These are phyloP conservation scores for Ceratobasidium sp. DNA, from an alignment of 1,284 basidiomycete species.

Conservation along the genomic window DNA sequence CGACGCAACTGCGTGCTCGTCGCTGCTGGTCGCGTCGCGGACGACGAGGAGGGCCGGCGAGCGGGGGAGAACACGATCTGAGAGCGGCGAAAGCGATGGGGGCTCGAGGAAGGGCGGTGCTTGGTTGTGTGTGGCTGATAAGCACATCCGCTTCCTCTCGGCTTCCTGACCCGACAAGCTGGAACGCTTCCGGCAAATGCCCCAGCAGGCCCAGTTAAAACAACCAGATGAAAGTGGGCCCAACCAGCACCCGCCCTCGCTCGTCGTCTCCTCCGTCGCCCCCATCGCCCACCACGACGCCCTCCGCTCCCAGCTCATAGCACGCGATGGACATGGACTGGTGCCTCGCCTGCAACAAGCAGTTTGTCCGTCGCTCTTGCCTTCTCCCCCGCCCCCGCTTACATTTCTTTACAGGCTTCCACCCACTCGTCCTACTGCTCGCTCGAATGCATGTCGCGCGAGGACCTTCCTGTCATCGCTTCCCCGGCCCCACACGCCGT, in stretches of 20 bases:
- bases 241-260: too few relatives aligned
- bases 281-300: conserved; percentile 10
- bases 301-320: not conserved
- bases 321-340: conserved; percentile 43
- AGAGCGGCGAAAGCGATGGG: not conserved
- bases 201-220: not conserved
- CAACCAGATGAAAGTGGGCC: not conserved
- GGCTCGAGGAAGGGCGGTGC: not conserved
- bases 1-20: conserved; percentile 7
- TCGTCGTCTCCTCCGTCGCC: conserved; percentile 9
- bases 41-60: not conserved
- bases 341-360: conserved; percentile 45
- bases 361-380: conserved; percentile 21
- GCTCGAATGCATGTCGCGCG: conserved; percentile 45
- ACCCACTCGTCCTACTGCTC: conserved; percentile 38
- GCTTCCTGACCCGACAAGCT: not conserved
- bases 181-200: not conserved
- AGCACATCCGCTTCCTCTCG: too few relatives aligned
- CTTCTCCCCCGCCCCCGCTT: not conserved
- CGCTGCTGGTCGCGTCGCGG: not conserved
- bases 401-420: conserved; percentile 3
- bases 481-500: conserved; percentile 40
- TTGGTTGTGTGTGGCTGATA: too few relatives aligned
- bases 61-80: not conserved
- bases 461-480: conserved; percentile 23